Conservation (phyloP, 2,329 filamentous ascomycete species). For the Neocucurbitaria cava region DNA sequence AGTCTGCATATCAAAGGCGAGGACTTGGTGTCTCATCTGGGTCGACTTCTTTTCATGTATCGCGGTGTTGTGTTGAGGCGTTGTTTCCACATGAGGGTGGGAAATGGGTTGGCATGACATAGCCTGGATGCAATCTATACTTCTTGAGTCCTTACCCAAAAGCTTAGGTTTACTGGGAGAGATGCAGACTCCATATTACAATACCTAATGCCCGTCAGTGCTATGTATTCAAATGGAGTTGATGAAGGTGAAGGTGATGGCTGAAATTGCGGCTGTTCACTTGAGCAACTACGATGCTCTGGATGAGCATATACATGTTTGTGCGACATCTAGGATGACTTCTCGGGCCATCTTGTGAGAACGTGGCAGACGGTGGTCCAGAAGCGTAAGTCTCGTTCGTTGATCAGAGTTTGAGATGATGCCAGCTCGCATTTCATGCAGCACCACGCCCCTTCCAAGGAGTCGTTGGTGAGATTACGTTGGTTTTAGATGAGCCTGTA, state of each 20-base stretch:
- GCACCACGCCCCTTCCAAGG: background rate
- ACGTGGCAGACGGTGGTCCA: background rate
- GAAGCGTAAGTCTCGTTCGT: background rate
- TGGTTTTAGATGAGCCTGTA: background rate
- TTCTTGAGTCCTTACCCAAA: no score
- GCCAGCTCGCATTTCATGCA: background rate
- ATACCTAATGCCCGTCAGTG: background rate
- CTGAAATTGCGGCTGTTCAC: background rate
- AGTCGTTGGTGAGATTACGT: background rate
- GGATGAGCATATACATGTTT: no score
- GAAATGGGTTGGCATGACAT: no score
- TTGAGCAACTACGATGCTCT: background rate
- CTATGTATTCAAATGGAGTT: background rate
- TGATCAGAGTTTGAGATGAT: background rate
- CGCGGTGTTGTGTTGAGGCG: no score
- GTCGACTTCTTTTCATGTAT: no score
- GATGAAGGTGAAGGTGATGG: background rate
- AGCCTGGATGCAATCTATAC: no score
- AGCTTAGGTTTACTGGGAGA: no score
- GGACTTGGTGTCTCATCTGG: no score
- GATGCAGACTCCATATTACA: no score
- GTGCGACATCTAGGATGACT: background rate
- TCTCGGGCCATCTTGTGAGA: background rate
- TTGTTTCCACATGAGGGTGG: no score
- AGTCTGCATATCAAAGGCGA: background rate